Conservation (phyloP, 768 basidiomycete genomes). For the Phaeotremella skinneri region DNA sequence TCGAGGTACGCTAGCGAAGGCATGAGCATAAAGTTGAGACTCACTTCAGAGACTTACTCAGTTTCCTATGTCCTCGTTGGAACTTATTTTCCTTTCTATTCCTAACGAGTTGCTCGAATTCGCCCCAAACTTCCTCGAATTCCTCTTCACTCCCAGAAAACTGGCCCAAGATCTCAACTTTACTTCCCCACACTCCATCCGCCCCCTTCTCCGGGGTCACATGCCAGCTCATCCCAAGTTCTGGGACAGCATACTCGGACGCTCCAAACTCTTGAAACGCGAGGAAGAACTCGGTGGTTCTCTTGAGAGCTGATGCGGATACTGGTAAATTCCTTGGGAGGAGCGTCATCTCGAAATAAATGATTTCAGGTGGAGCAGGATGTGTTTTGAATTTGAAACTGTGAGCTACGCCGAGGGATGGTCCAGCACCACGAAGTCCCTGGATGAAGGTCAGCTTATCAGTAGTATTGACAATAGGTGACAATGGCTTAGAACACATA, state of each 20-base stretch:
- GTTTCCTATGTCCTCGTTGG: not conserved
- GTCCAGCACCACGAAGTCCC: slow-evolving; percentile 14
- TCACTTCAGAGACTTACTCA: slow-evolving; percentile 2
- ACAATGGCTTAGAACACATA: not conserved
- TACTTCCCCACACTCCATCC: slow-evolving; percentile 11
- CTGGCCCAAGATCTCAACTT: slow-evolving; percentile 20
- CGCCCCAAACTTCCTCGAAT: slow-evolving; percentile 4
- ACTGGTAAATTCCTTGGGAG: slow-evolving; percentile 8
- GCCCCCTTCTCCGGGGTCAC: slow-evolving; percentile 12
- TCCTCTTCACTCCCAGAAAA: slow-evolving; percentile 11
- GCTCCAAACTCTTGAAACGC: slow-evolving; percentile 17
- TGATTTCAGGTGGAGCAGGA: slow-evolving; percentile 9
- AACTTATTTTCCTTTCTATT: not conserved
- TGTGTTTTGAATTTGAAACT: slow-evolving; percentile 17
- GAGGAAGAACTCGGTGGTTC: slow-evolving; percentile 10
- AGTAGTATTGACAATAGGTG: not conserved
- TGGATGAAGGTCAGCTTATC: no score
- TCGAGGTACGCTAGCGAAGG: slow-evolving; percentile 12
- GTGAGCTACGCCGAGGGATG: slow-evolving; percentile 17
- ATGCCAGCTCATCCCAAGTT: slow-evolving; percentile 15
- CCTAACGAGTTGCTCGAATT: slow-evolving; percentile 2
- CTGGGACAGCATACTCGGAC: not conserved
- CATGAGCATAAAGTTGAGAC: not conserved
- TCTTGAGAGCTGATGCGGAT: not conserved
- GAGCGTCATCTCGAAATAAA: slow-evolving; percentile 19